Percentiles rank a stretch among this genome's conserved stretches.
These are phyloP conservation scores for Jamesozyma gamospora DNA, from an alignment of 805 yeast species.

Conservation along the genomic window DNA sequence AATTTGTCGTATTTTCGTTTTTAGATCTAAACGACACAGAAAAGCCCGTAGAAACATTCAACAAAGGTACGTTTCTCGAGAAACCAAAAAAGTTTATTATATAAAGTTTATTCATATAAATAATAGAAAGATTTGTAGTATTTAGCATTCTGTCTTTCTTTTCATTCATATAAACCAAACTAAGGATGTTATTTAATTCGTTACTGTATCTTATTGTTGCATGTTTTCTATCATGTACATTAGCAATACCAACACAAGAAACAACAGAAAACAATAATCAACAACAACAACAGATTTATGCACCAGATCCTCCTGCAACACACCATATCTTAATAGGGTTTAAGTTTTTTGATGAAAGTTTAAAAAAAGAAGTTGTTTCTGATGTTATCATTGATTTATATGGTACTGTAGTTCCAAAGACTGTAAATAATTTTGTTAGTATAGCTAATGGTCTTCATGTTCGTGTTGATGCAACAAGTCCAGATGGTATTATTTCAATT, in stretches of 20 bases:
- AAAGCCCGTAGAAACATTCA: no score
- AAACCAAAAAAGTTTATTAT: no score
- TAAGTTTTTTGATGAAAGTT: slow-evolving; percentile 16
- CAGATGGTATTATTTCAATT: slow-evolving; percentile 10
- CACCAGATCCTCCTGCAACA: slow-evolving; percentile 30
- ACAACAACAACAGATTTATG: slow-evolving; percentile 10
- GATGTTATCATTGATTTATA: slow-evolving; percentile 51
- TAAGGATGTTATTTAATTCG: neutral
- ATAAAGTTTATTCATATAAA: no score
- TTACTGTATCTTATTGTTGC: neutral
- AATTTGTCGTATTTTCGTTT: no score
- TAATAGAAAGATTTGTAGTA: no score
- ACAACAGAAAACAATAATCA: neutral
- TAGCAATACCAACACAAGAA: neutral
- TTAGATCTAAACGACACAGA: no score
- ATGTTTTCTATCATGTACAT: neutral
- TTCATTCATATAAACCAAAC: no score
- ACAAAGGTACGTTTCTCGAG: no score
- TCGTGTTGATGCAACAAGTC: slow-evolving; percentile 16
- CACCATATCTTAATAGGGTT: slow-evolving; percentile 19
- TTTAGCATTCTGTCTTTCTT: no score
- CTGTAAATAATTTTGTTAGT: slow-evolving; percentile 49
- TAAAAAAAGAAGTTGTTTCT: slow-evolving; percentile 6
- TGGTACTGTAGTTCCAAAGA: slow-evolving; percentile 55
- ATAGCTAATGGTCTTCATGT: slow-evolving; percentile 38